phyloP scores from a whole-genome alignment of 495 filamentous ascomycete species.

The Penicillium bialowiezense region DNA sequence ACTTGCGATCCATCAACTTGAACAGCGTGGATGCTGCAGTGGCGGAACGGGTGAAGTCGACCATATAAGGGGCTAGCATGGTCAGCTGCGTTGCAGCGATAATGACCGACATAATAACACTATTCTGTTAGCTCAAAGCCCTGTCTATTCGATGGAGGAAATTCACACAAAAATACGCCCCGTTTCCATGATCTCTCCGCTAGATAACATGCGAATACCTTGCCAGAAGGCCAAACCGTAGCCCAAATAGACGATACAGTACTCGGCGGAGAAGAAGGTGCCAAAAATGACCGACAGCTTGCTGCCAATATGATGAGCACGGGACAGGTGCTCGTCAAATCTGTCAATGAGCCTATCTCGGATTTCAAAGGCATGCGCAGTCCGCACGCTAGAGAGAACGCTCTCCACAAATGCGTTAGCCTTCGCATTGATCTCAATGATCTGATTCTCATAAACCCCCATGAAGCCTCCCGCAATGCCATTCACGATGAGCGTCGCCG shows the following conservation, averaged over 20 bases:
- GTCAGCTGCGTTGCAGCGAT: neutral
- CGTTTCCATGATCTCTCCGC: conserved; percentile 72
- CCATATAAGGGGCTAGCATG: neutral
- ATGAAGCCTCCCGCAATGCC: conserved; percentile 46
- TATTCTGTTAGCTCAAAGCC: neutral
- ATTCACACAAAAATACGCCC: conserved; percentile 53
- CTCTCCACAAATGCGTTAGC: conserved; percentile 16
- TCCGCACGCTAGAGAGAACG: conserved; percentile 9
- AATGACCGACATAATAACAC: neutral
- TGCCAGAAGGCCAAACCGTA: conserved; percentile 24
- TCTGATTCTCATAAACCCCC: neutral
- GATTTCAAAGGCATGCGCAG: conserved; percentile 12
- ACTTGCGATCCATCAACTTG: neutral
- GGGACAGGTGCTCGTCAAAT: neutral
- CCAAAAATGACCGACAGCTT: neutral
- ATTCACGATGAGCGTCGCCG: conserved; percentile 3
- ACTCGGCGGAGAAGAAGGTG: conserved; percentile 8
- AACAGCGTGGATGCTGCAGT: neutral
- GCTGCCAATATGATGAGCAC: neutral
- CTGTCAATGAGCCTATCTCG: conserved; percentile 4
- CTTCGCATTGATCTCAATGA: conserved; percentile 1
- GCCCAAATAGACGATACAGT: conserved; percentile 12
- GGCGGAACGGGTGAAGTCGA: neutral
- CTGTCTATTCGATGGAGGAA: neutral
- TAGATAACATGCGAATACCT: conserved; percentile 57